Base-by-base conservation (phyloP, 768 basidiomycete species). In the Galerina sulciceps region DNA sequence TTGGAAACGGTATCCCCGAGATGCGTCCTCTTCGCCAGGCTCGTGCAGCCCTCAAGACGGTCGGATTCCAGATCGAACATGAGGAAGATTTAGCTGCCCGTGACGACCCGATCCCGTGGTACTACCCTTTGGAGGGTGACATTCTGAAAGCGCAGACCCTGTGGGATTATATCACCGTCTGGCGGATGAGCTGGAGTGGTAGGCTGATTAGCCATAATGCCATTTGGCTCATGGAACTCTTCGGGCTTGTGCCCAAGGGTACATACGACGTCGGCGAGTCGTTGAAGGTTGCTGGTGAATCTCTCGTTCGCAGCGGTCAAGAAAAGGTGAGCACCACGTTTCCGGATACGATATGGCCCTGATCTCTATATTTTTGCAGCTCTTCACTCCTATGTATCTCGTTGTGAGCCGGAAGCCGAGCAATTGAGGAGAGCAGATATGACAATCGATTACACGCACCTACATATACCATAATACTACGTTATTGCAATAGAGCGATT, bases 1-100 rank as follows among this genome's bases (percentile, higher is more conserved):
- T 97, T 56, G 96, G 97, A 18, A 94, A 96, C 69, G 97, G 97
- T 55, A 98, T 99, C 67, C 94, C 97, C 17, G 93, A 98, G 77
- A 97, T 99, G 96, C 89, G 97, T 5, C 86, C 87, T 37, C 75
- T 94, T 47, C 71, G 75, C 26, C 72, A 79, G 49, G 87, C 93
- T 0, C 85, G 91, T 56, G 73, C 90, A 59, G 97, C 96, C 0
- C 75, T 99, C 58, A 77, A 84, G 67, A 81, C 78, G 2, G 95
- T 96, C 54, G 97, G 96, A 17, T 94, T 98, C 79, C 74, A 85
- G 67, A 83, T 99, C 60, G 83, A 90, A 68, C 90, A 93, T 70
- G 94, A 96, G 69, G 96, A 99, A 68, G 96, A 99, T 71, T 81
- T 99, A 41, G 96, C 96, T 4, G 91, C 90, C 26, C 90, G 95